A percentile compares a stretch with the other conserved stretches of the same genome.
phyloP scores from a whole-genome alignment of 495 filamentous ascomycete species.

The Cercophora sp. region DNA sequence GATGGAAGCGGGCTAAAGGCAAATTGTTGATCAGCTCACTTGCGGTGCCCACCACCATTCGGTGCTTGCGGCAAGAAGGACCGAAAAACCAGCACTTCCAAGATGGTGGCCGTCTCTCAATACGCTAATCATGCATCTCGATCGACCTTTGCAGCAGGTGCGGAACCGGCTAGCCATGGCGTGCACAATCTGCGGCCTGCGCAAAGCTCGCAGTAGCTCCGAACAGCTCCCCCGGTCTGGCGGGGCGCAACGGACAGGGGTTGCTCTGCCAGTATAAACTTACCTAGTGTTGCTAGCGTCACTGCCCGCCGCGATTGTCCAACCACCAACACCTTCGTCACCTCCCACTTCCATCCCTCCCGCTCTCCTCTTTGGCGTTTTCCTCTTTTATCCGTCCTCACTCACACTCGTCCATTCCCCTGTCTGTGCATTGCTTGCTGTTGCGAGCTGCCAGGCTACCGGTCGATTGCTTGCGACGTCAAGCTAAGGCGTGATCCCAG shows the following conservation, averaged over 20 bases:
- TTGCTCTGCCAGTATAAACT: neutral
- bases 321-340: constrained; percentile 11
- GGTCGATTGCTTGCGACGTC: too few relatives aligned
- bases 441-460: too few relatives aligned
- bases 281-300: constrained; percentile 12
- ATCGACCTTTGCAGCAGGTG: neutral
- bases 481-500: too few relatives aligned
- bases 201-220: constrained; percentile 16
- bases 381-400: neutral
- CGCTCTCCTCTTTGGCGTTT: neutral
- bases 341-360: neutral
- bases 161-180: constrained; percentile 1
- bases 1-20: neutral
- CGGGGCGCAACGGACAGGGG: neutral
- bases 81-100: neutral
- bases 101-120: neutral
- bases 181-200: constrained; percentile 4
- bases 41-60: too few relatives aligned
- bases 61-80: neutral
- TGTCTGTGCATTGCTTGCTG: neutral
- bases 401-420: neutral
- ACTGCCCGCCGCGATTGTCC: constrained; percentile 17
- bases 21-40: neutral
- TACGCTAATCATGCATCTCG: neutral
- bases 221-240: constrained; percentile 14